Evolutionary conservation across 2,329 filamentous ascomycete species (phyloP).

Genomic region (Xylariaceae sp.): DNA sequence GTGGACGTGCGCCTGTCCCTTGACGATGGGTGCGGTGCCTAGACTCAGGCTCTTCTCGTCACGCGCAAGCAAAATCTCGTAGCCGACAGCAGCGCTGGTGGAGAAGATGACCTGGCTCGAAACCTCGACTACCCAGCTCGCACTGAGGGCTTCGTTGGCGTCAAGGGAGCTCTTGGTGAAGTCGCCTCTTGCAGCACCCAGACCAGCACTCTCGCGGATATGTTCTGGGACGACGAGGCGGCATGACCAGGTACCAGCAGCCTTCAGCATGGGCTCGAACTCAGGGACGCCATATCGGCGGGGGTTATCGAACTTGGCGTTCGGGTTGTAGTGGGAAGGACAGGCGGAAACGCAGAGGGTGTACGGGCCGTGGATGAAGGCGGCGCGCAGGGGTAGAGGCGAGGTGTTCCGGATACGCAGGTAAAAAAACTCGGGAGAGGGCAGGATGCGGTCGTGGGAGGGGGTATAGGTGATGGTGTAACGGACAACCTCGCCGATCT

Average conservation of each 20-base stretch:
- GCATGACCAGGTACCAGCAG: conserved; percentile 82
- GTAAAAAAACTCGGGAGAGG: conserved; percentile 75
- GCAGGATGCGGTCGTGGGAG: conserved; percentile 82
- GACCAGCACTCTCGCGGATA: conserved; percentile 63
- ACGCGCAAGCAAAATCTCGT: conserved; percentile 80
- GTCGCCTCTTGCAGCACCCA: conserved; percentile 43
- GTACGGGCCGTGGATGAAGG: conserved; percentile 95
- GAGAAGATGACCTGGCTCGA: conserved; percentile 94
- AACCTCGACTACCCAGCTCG: conserved; percentile 81
- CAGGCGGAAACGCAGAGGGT: conserved; percentile 85
- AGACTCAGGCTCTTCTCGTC: conserved; percentile 80
- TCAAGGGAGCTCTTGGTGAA: conserved; percentile 49
- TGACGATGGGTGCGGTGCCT: conserved; percentile 47
- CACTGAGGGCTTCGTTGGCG: conserved; percentile 51
- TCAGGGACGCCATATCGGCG: conserved; percentile 75
- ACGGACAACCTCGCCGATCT: conserved; percentile 90
- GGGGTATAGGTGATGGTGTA: conserved; percentile 92
- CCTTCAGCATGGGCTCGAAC: conserved; percentile 95
- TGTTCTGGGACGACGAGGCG: conserved; percentile 76
- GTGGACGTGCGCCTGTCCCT: conserved; percentile 47
- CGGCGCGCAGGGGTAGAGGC: conserved; percentile 84
- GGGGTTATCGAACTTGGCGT: conserved; percentile 69
- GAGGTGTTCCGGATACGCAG: conserved; percentile 91
- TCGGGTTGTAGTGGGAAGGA: conserved; percentile 78
- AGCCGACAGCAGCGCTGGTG: conserved; percentile 79